phyloP scores from a whole-genome alignment of 495 filamentous ascomycete genomes.

The Oleoguttula mirabilis region DNA sequence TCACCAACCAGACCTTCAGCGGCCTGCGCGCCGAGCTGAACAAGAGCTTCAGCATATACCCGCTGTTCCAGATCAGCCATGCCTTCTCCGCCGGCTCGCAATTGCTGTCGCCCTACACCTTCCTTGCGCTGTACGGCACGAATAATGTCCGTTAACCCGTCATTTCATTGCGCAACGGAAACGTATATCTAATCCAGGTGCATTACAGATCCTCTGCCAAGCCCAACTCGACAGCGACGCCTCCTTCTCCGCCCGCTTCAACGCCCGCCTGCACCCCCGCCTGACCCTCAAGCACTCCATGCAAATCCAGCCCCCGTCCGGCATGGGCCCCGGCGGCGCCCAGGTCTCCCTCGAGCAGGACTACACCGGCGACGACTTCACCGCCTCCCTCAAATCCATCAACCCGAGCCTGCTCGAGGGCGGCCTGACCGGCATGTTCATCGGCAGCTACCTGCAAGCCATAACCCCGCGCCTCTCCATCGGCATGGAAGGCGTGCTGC shows the following conservation, averaged over 20 bases:
- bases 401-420: conserved; percentile 91
- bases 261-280: conserved; percentile 70
- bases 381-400: conserved; percentile 74
- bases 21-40: conserved; percentile 90
- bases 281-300: conserved; percentile 75
- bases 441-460: conserved; percentile 89
- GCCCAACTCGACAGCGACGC: conserved; percentile 88
- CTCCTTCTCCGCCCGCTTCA: conserved; percentile 66
- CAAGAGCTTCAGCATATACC: conserved; percentile 84
- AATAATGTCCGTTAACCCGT: conserved; percentile 58
- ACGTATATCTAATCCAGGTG: too few species aligned
- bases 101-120: conserved; percentile 80
- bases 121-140: conserved; percentile 84
- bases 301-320: conserved; percentile 53
- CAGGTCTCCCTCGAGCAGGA: conserved; percentile 88
- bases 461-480: conserved; percentile 78
- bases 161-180: neutral
- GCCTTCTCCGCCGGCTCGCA: conserved; percentile 85
- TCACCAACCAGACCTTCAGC: conserved; percentile 89
- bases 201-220: conserved; percentile 93
- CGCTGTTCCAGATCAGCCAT: conserved; percentile 95
- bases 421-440: conserved; percentile 83
- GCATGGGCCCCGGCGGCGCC: conserved; percentile 44
- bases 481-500: conserved; percentile 88
- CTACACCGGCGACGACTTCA: conserved; percentile 86